Percentiles rank a stretch among this genome's conserved stretches.
These are phyloP conservation scores for Macrophomina phaseolina DNA, from an alignment of 2,329 filamentous ascomycete species.

Conservation along the genomic window DNA sequence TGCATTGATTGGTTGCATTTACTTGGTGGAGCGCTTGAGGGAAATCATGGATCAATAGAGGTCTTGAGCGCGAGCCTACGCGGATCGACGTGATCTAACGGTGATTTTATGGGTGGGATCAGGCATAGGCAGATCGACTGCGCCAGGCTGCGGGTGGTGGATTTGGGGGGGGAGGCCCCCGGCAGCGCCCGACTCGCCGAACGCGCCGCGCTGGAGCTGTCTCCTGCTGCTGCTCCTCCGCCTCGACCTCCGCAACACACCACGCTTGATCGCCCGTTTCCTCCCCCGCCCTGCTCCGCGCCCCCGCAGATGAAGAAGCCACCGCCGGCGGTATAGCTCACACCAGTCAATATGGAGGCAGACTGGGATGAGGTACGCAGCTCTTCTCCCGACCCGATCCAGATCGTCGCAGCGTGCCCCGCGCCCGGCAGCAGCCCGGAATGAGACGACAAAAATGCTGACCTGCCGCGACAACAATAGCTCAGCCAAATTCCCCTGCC, in stretches of 20 bases:
- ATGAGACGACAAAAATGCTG: neutral
- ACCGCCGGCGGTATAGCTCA: slow-evolving; percentile 14
- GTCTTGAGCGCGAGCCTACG: too few relatives aligned
- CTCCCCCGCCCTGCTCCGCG: neutral
- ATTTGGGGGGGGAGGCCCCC: neutral
- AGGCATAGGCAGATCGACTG: too few relatives aligned
- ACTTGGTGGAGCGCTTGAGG: too few relatives aligned
- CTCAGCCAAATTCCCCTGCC: slow-evolving; percentile 83
- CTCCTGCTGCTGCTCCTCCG: slow-evolving; percentile 15
- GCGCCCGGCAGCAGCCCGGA: neutral
- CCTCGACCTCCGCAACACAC: slow-evolving; percentile 4
- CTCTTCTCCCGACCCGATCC: slow-evolving; percentile 1
- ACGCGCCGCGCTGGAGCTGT: neutral
- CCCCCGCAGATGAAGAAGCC: slow-evolving; percentile 24
- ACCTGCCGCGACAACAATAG: slow-evolving; percentile 51
- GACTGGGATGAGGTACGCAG: slow-evolving; percentile 57
- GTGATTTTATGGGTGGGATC: too few relatives aligned
- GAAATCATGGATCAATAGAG: too few relatives aligned
- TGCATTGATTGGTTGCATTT: too few relatives aligned
- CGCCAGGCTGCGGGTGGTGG: too few relatives aligned
- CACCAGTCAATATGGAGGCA: slow-evolving; percentile 51
- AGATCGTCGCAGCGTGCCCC: neutral
- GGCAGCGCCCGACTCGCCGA: neutral
- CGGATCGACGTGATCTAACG: too few relatives aligned
- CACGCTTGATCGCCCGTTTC: neutral